phyloP scores from a whole-genome alignment of 139 green algal genomes.

The Spirogloea muscicola region DNA sequence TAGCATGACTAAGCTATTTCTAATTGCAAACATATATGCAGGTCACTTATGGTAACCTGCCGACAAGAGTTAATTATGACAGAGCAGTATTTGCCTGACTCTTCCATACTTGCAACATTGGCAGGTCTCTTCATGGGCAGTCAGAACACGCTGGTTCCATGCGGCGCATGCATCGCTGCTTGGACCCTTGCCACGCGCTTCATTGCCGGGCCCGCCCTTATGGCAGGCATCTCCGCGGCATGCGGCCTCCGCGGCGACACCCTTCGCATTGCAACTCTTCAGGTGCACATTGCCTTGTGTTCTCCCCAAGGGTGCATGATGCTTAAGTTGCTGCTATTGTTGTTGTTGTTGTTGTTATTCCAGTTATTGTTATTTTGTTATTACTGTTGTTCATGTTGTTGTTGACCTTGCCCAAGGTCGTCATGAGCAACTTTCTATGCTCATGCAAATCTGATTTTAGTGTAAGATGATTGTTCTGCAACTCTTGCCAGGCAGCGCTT shows the following conservation, averaged over 20 bases:
- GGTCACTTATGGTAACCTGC: not conserved
- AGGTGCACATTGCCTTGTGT: not conserved
- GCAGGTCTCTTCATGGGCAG: conserved; percentile 20
- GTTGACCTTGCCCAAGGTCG: not conserved
- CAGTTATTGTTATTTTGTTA: not conserved
- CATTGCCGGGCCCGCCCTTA: not conserved
- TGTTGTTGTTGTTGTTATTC: not conserved
- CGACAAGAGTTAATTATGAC: not conserved
- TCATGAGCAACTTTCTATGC: not conserved
- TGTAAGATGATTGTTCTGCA: not conserved
- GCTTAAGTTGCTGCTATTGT: not conserved
- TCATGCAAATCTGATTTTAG: not conserved
- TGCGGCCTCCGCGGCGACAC: conserved; percentile 4
- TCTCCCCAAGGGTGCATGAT: not conserved
- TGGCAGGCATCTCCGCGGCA: not conserved
- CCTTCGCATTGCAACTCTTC: conserved; percentile 3
- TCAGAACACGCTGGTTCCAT: conserved; percentile 11
- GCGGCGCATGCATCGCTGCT: not conserved
- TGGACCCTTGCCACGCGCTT: conserved; percentile 4
- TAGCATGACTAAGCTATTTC: not conserved
- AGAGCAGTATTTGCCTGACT: not conserved
- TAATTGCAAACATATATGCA: not conserved
- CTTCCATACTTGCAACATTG: not conserved
- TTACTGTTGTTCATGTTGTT: not conserved
- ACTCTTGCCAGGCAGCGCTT: conserved; percentile 10